Evolutionary conservation across 2,329 filamentous ascomycete species (phyloP).

Genomic region (Claviceps sp.): DNA sequence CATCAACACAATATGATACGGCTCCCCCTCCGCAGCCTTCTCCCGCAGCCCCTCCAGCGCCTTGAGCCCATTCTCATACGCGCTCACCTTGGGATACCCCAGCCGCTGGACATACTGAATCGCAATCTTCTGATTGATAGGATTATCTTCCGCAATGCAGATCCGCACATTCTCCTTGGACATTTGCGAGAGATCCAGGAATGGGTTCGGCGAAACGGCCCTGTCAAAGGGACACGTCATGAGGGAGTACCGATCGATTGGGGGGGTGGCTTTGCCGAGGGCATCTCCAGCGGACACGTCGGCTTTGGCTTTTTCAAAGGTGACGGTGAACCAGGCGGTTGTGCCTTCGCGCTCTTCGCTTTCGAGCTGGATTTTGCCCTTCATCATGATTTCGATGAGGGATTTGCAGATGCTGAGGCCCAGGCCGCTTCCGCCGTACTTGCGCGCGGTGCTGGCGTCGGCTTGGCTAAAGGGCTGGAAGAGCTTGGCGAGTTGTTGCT

Average conservation of each 20-base stretch:
- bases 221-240: slow-evolving; percentile 22
- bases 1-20: slow-evolving; percentile 88
- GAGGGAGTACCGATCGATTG: slow-evolving; percentile 21
- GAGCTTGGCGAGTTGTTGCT: slow-evolving; percentile 68
- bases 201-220: slow-evolving; percentile 28
- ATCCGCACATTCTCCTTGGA: slow-evolving; percentile 69
- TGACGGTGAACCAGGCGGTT: slow-evolving; percentile 65
- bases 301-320: slow-evolving; percentile 67
- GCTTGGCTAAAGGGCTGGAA: slow-evolving; percentile 92
- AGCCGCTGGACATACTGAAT: slow-evolving; percentile 80
- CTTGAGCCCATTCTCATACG: slow-evolving; percentile 79
- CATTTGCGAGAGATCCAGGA: slow-evolving; percentile 57
- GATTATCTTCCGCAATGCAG: slow-evolving; percentile 90
- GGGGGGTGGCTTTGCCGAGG: slow-evolving; percentile 23
- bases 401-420: slow-evolving; percentile 92
- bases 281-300: slow-evolving; percentile 45
- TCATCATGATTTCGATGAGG: slow-evolving; percentile 83
- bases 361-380: slow-evolving; percentile 70
- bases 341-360: slow-evolving; percentile 61
- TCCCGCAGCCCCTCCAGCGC: slow-evolving; percentile 74
- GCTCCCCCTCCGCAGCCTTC: slow-evolving; percentile 55
- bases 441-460: slow-evolving; percentile 77
- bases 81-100: slow-evolving; percentile 68
- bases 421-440: slow-evolving; percentile 83
- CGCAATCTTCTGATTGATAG: slow-evolving; percentile 88